These are phyloP conservation scores for Mycena venus DNA, from an alignment of 768 basidiomycete species.

Conservation along the genomic window DNA sequence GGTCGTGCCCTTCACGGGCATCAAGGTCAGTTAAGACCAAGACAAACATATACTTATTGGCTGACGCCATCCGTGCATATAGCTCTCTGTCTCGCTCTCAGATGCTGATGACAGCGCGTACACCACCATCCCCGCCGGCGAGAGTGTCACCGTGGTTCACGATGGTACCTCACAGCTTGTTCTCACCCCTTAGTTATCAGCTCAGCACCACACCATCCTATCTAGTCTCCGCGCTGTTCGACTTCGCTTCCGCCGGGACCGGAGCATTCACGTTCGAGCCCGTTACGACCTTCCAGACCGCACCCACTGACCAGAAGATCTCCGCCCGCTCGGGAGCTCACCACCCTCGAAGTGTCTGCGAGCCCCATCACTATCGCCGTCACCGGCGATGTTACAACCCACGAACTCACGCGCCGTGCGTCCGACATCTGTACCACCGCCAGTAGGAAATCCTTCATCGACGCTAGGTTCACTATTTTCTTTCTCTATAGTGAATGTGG, in stretches of 20 bases:
- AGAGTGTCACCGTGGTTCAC: conserved; percentile 54
- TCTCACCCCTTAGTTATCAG: neutral
- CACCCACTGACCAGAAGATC: conserved; percentile 36
- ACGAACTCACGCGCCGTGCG: conserved; percentile 54
- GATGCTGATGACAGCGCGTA: conserved; percentile 56
- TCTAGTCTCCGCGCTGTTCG: conserved; percentile 56
- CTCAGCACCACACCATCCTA: neutral
- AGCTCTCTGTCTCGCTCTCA: conserved; percentile 53
- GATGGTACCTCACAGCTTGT: conserved; percentile 41
- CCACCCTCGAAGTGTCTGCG: conserved; percentile 42
- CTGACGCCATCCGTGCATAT: neutral
- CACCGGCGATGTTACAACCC: conserved; percentile 49
- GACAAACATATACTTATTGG: neutral
- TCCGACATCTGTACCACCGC: conserved; percentile 52
- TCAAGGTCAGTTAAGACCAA: conserved; percentile 48
- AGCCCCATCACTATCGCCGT: conserved; percentile 50
- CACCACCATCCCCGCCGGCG: conserved; percentile 54
- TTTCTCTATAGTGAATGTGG: too few species aligned
- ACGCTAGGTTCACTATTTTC: conserved; percentile 46
- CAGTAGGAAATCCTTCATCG: conserved; percentile 54
- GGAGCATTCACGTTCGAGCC: conserved; percentile 58
- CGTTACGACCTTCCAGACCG: conserved; percentile 52
- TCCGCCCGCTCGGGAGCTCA: conserved; percentile 37
- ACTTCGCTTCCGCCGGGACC: conserved; percentile 55
- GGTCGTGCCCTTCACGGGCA: conserved; percentile 56